Evolutionary conservation across 768 basidiomycete genomes (phyloP).

Genomic region (Stropharia rugosoannulata): DNA sequence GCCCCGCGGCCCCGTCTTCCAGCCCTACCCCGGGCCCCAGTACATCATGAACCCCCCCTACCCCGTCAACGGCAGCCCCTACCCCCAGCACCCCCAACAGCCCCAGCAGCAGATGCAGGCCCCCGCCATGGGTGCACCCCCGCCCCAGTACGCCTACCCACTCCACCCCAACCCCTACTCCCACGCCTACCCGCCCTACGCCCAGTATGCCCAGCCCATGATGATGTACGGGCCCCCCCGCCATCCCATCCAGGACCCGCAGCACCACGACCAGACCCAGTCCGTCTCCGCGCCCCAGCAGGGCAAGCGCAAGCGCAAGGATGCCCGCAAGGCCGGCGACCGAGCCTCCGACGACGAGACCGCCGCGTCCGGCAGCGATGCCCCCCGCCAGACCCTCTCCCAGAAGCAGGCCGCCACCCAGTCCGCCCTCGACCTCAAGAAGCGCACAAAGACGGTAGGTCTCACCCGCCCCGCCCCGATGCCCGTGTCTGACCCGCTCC

Average conservation of each 20-base stretch:
- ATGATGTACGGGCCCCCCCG: constrained; percentile 63
- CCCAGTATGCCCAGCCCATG: constrained; percentile 68
- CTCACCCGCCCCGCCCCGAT: constrained; percentile 1
- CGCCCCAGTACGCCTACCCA: constrained; percentile 53
- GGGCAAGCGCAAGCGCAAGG: constrained; percentile 60
- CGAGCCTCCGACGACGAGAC: constrained; percentile 57
- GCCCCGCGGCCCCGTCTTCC: constrained; percentile 41
- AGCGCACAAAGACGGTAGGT: constrained; percentile 84
- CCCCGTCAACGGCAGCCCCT: constrained; percentile 55
- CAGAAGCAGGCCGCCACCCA: constrained; percentile 24
- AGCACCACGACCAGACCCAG: constrained; percentile 27
- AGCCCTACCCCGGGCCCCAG: constrained; percentile 53
- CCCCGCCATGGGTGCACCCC: constrained; percentile 24
- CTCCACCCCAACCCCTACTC: constrained; percentile 57
- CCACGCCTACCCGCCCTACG: constrained; percentile 59
- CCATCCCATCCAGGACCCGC: constrained; percentile 25
- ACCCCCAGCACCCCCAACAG: constrained; percentile 32
- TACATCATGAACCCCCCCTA: constrained; percentile 76
- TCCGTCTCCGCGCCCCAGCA: constrained; percentile 38
- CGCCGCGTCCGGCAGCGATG: constrained; percentile 48
- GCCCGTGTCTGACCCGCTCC: background rate
- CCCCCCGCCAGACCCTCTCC: constrained; percentile 30
- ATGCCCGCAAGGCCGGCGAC: constrained; percentile 39
- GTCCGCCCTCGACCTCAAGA: constrained; percentile 62
- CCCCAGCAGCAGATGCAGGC: constrained; percentile 31